These are phyloP conservation scores for Aspergillus nomiae DNA, from an alignment of 2,329 filamentous ascomycete species.

Conservation along the genomic window DNA sequence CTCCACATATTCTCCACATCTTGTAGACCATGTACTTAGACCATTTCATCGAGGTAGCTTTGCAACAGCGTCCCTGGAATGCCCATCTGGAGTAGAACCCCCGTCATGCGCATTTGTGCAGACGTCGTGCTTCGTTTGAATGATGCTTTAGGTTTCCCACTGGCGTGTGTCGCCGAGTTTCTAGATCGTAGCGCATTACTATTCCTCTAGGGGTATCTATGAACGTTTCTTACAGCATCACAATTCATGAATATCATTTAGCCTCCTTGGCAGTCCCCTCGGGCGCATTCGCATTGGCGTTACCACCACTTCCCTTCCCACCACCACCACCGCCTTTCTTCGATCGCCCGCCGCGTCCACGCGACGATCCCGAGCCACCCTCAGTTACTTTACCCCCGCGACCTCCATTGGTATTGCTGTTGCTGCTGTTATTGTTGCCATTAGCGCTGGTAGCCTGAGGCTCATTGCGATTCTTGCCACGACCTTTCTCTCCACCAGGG, in stretches of 20 bases:
- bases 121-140: rapidly evolving
- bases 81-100: too few species aligned
- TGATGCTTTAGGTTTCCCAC: too few species aligned
- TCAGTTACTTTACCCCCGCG: slow-evolving; percentile 16
- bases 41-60: too few species aligned
- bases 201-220: not conserved
- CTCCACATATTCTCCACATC: not conserved
- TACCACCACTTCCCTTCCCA: slow-evolving; percentile 13
- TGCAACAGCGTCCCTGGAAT: too few species aligned
- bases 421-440: slow-evolving; percentile 11
- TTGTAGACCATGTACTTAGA: not conserved
- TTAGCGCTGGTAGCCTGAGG: slow-evolving; percentile 12
- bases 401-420: slow-evolving; percentile 5
- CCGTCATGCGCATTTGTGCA: too few species aligned
- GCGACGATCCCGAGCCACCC: slow-evolving; percentile 22
- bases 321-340: slow-evolving; percentile 18
- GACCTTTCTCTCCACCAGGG: slow-evolving; percentile 33
- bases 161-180: too few species aligned
- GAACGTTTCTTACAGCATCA: not conserved
- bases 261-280: slow-evolving; percentile 17
- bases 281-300: slow-evolving; percentile 9
- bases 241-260: slow-evolving; percentile 18
- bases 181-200: not conserved
- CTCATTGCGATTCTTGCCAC: slow-evolving; percentile 34
- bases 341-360: slow-evolving; percentile 22